Percentiles rank a stretch among this genome's conserved stretches.
Evolutionary conservation across 371 early-diverging fungal species (phyloP).

Genomic region (Funneliformis caledonium): DNA sequence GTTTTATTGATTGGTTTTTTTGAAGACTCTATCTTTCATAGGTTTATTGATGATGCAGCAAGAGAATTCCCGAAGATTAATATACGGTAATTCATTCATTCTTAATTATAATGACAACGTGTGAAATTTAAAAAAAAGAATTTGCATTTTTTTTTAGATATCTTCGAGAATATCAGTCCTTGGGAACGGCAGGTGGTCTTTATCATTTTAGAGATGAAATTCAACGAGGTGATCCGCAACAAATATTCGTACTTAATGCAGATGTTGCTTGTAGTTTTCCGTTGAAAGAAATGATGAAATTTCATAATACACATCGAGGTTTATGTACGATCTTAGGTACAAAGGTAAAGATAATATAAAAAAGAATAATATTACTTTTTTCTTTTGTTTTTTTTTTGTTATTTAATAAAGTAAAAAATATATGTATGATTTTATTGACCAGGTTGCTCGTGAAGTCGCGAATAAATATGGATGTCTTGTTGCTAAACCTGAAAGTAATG

Average conservation of each 20-base stretch:
- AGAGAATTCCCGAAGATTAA: conserved; percentile 82
- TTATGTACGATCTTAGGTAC: conserved; percentile 88
- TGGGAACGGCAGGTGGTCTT: conserved; percentile 97
- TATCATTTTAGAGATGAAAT: conserved; percentile 98
- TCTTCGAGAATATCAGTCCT: conserved; percentile 93
- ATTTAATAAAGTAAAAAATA: neutral
- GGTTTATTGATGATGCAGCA: conserved; percentile 82
- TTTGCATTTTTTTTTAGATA: conserved; percentile 61
- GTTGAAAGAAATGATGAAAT: conserved; percentile 80
- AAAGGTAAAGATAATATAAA: conserved; percentile 55
- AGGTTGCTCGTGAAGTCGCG: conserved; percentile 74
- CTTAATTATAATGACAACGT: neutral
- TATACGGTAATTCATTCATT: conserved; percentile 67
- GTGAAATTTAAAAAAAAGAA: neutral
- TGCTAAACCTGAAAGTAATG: conserved; percentile 78
- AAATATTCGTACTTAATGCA: conserved; percentile 94
- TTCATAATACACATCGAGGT: conserved; percentile 78
- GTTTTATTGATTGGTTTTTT: conserved; percentile 95
- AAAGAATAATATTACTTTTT: neutral
- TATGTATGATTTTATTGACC: neutral
- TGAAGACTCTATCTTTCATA: conserved; percentile 88
- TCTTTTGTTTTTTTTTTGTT: neutral
- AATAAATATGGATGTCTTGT: conserved; percentile 93
- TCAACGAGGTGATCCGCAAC: conserved; percentile 84
- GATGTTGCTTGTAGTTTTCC: conserved; percentile 96